Evolutionary conservation across 768 basidiomycete genomes (phyloP).

Genomic region (Tricholoma sp.): DNA sequence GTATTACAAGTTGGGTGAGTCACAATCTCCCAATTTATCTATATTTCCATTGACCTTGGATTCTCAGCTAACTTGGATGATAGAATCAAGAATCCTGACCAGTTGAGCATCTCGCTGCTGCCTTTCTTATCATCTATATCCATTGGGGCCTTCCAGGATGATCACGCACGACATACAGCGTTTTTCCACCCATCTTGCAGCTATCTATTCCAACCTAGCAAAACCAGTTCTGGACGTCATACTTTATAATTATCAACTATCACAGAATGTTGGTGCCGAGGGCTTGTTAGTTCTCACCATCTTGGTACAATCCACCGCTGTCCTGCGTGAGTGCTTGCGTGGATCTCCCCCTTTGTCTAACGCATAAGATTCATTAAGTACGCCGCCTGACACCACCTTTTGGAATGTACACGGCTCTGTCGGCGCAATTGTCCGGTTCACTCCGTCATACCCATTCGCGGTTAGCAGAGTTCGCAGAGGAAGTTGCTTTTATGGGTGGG

Average conservation of each 20-base stretch:
- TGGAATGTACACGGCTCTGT: constrained; percentile 83
- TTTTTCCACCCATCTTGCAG: constrained; percentile 85
- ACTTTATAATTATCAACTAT: constrained; percentile 93
- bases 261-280: constrained; percentile 92
- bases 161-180: constrained; percentile 94
- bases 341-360: neutral
- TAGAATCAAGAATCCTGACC: constrained; percentile 92
- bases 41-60: neutral
- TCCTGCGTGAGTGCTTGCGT: constrained; percentile 54
- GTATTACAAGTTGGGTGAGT: constrained; percentile 88
- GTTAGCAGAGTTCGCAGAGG: constrained; percentile 83
- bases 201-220: constrained; percentile 90
- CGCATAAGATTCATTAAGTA: constrained; percentile 44
- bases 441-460: constrained; percentile 91
- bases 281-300: constrained; percentile 80
- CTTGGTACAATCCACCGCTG: constrained; percentile 79
- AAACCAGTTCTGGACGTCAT: constrained; percentile 92
- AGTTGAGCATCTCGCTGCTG: constrained; percentile 41
- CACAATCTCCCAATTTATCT: neutral
- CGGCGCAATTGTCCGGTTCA: constrained; percentile 83
- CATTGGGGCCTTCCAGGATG: constrained; percentile 50
- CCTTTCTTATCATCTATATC: constrained; percentile 1
- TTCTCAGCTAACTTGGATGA: constrained; percentile 85
- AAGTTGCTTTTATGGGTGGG: constrained; percentile 84
- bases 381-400: constrained; percentile 88